Evolutionary conservation across 768 basidiomycete genomes (phyloP).

Genomic region (Collybia sp.): DNA sequence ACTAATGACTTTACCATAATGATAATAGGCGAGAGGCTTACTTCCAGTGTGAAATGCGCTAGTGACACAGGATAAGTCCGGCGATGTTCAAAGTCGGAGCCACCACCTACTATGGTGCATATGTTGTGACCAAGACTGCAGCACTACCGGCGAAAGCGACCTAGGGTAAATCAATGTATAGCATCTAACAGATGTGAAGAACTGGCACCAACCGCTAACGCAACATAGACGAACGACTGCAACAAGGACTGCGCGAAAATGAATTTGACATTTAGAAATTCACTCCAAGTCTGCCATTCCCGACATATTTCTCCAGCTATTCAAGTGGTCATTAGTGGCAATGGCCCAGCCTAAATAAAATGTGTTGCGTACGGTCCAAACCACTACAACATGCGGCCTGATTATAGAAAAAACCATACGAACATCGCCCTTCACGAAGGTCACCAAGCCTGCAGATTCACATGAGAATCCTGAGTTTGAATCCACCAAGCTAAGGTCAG

Average conservation of each 20-base stretch:
- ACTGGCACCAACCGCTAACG: conserved; percentile 48
- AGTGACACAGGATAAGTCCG: conserved; percentile 1
- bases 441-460: conserved; percentile 52
- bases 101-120: conserved; percentile 65
- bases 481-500: neutral
- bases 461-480: conserved; percentile 4
- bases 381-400: conserved; percentile 69
- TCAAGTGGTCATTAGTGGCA: conserved; percentile 4
- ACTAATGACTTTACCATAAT: neutral
- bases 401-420: conserved; percentile 68
- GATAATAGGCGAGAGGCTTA: conserved; percentile 28
- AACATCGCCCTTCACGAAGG: conserved; percentile 63
- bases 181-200: neutral
- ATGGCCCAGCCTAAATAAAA: neutral
- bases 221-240: conserved; percentile 61
- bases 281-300: conserved; percentile 69
- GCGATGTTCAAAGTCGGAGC: too few species aligned
- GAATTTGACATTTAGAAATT: conserved; percentile 45
- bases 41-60: conserved; percentile 82
- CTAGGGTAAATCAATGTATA: conserved; percentile 25
- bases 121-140: conserved; percentile 55
- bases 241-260: conserved; percentile 59
- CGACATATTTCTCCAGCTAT: conserved; percentile 63
- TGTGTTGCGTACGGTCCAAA: conserved; percentile 44
- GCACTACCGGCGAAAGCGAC: conserved; percentile 60